These are phyloP conservation scores for Fallopia convolvulus DNA, from an alignment of 148 eudicot genomes.

Conservation along the genomic window DNA sequence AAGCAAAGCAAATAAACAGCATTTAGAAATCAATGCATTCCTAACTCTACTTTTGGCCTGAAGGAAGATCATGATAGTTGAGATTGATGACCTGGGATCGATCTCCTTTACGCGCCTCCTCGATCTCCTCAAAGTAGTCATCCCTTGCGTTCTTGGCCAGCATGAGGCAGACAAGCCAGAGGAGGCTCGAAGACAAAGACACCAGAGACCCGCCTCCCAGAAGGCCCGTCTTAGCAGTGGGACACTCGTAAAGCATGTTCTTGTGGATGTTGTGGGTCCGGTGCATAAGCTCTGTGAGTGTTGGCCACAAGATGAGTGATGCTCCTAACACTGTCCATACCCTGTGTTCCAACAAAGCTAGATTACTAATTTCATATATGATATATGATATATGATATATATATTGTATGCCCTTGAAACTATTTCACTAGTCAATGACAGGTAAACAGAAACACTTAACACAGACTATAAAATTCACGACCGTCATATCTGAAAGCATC, in stretches of 20 bases:
- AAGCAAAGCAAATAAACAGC: not conserved
- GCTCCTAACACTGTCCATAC: slow-evolving; percentile 55
- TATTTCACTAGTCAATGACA: not conserved
- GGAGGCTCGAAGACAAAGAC: slow-evolving; percentile 68
- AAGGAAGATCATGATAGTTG: slow-evolving; percentile 16
- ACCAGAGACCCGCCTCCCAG: slow-evolving; percentile 88
- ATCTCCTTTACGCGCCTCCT: slow-evolving; percentile 27
- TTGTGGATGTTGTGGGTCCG: slow-evolving; percentile 40
- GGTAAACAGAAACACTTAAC: too few species aligned
- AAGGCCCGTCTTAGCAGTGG: slow-evolving; percentile 91
- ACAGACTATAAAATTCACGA: too few species aligned
- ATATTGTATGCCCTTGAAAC: not conserved
- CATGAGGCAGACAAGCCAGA: slow-evolving; percentile 89
- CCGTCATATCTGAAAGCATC: too few species aligned
- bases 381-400: too few species aligned
- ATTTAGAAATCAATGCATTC: not conserved
- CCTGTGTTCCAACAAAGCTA: slow-evolving; percentile 24
- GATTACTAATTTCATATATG: not conserved
- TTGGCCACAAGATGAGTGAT: slow-evolving; percentile 74
- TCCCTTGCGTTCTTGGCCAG: slow-evolving; percentile 65
- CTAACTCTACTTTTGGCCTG: not conserved
- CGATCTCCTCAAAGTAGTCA: slow-evolving; percentile 69
- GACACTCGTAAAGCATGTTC: slow-evolving; percentile 46
- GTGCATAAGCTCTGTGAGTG: slow-evolving; percentile 67
- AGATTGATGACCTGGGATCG: slow-evolving; percentile 20